Evolutionary conservation across 2,329 filamentous ascomycete species (phyloP), one percentile per base, ranked within the genome.

Genomic region (Myriosclerotinia curreyana): DNA sequence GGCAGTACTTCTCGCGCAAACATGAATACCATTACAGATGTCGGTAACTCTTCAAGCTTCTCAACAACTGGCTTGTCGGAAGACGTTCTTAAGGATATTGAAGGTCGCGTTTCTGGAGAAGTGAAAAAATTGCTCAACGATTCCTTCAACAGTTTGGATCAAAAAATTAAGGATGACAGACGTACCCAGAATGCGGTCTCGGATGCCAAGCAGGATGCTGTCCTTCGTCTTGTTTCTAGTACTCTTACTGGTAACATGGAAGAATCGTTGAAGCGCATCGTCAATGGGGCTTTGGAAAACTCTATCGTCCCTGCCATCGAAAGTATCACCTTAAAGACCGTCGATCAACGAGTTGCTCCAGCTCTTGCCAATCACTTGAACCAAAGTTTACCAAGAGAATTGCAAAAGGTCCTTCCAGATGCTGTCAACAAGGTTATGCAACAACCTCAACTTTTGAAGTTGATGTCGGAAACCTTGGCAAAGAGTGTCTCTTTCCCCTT

Each of bases 261-360:
- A 60, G 65, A 62, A 36, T 72, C 72, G 14, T 69, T 75, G 48
- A 66, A 65, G 60, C 68, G 83, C 42, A 83, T 86, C 42, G 79
- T 89, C 55, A 86, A 84, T 68, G 80, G 83, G 66, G 87, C 86
- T 72, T 86, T 84, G 25, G 82, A 87, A 75, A 87, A 89, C 71
- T 83, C 86, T 17, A 85, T 97, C 52, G 80, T 96, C 60, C 94
- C 95, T 14, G 81, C 87, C 40, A 79, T 98, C 64, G 83, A 86
- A 49, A 83, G 87, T 60, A 81, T 87, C 50, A 86, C 90, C 17
- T 34, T 64, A 6, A 64, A 64, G 48, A 53, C 88, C 5, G 81
- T 96, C 36, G 84, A 88, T 62, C 87, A 89, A 67, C 86, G 91
- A 73, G 80, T 98, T 31, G 83, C 85, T 64, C 82, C 84, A 68